Evolutionary conservation across 2,329 filamentous ascomycete genomes (phyloP), one percentile per base, ranked within the genome.

Genomic region (Claviceps spartinae): DNA sequence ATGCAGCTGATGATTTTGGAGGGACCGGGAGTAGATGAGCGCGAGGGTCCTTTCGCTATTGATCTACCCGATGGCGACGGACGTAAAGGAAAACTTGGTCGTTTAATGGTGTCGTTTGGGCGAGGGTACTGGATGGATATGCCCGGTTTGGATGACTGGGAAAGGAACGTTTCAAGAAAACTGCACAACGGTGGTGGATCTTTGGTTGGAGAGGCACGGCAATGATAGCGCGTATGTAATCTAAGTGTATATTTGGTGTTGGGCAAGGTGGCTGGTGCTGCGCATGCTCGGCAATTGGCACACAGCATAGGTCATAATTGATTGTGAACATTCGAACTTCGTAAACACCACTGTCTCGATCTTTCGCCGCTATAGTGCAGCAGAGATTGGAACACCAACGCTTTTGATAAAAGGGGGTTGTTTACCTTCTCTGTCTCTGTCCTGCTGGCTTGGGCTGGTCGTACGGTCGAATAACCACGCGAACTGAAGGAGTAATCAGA

Each of bases 91-190:
- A 82, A 80, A 60, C 62, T 94, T 11, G 90, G 89, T n/a, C 77
- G 90, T 49, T 63, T 78, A 36, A 86, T 96, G 86, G 75, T 95
- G 30, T 76, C 76, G 9, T 73, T 88, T 24, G 85, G 85, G 41
- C 79, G 78, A 57, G 76, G 75, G 53, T 96, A 94, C 70, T 96
- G 90, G 89, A 72, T 95, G 16, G 86, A 85, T 55, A 79, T 79
- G 51, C 69, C 79, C 52, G 79, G 78, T 53, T 74, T 80, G 56
- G 77, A 82, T 48, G 81, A 82, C 54, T 93, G 86, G 86, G 77
- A 83, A 61, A 74, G 77, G 47, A 77, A 75, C 9, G 72, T 82
- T 51, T 65, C 58, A 74, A 55, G 78, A 54, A 79, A 81, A 61
- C 81, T 85, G 65, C 78, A 58, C n/a, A 38, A 38, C 49, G 56